Base-by-base conservation (phyloP, 2,329 filamentous ascomycete species). In the Stachybotrys chartarum region DNA sequence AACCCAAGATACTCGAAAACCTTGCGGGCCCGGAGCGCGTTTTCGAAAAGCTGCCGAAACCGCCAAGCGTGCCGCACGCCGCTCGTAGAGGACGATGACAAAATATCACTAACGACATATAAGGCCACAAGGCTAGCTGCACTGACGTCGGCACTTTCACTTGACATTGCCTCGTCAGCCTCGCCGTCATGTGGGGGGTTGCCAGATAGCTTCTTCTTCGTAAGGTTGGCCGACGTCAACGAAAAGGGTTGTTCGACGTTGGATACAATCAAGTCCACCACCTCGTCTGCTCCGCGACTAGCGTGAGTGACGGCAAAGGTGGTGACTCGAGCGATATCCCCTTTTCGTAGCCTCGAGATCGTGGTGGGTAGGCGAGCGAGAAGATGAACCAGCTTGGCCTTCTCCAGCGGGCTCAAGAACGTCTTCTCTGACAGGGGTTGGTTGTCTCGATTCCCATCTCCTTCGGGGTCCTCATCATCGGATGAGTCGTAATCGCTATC, bases 261-360 rank as follows among this genome's bases (percentile, higher is more conserved):
- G 1, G 85, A 80, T 0, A 96, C 82, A 44, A 97, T 85, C 72
- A 96, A 83, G 52, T 93, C 83, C n/a, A 96, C 91, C 42, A 97
- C 87, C 73, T 97, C 94, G 60, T 95, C 89, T 12, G 90, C 88
- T 16, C 92, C 94, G 18, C 85, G 81, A 45, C 87, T 90, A 1
- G 91, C 89, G 68, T 97, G 91, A 3, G 86, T 87, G 55, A 97
- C 91, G 12, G 92, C 92, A 71, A 97, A 97, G 3, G 87, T 82
- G 1, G 92, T 93, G 2, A 97, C 79, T 6, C 91, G 82, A 1
- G 91, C 92, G 50, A 97, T 83, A 65, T 97, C 91, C 3, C 91
- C 91, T 65, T 90, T 90, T 31, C 90, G 82, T 30, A 97, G 77
- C 61, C 82, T 87, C 2, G 85, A 82, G 45, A 90, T 83, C 4